Base-by-base conservation (phyloP, 2,329 filamentous ascomycete species). In the Scedosporium apiospermum region DNA sequence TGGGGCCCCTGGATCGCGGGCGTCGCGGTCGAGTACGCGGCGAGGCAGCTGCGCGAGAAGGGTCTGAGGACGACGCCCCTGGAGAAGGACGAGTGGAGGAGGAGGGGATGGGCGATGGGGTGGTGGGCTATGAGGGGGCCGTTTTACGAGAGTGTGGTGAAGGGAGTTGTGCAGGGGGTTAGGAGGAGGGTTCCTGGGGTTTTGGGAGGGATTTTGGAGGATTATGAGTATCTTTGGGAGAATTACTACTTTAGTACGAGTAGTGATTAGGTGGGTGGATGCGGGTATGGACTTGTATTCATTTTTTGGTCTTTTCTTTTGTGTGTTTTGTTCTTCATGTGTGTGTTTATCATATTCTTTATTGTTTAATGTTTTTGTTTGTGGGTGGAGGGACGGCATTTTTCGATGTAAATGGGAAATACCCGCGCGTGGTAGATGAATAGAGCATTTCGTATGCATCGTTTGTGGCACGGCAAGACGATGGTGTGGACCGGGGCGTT, bases 41-140 rank as follows among this genome's bases (percentile, higher is more conserved):
- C 93, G 49, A 82, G 93, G n/a, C 92, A 97, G 74, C 79, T 99
- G 58, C 76, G 82, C 38, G 82, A 92, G 12, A 85, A 87, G 58
- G 88, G 91, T 34, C 78, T 95, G 65, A 83, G 90, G 59, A 92
- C 95, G 38, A 96, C 93, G 26, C 86, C 89, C 7, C 80, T 99
- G 18, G 95, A 99, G 76, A 86, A 88, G 63, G 93, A 97, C 67
- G 93, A 98, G 77, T 86, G 96, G 81, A 87, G 82, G 71, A 92
- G 91, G 75, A 83, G 95, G 66, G 92, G 90, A 46, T 96, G 92
- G 91, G 87, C 86, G 1, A 88, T 97, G 80, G 89, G 87, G 21
- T 98, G 95, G 93, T 99, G 95, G 95, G 77, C 84, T 27, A 95
- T 99, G 91, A 86, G 93, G 64, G 93, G 95, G n/a, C 92, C 93